Percentiles rank a stretch among this genome's conserved stretches.
phyloP scores from a whole-genome alignment of 768 basidiomycete genomes.

The Mycena belliarum region DNA sequence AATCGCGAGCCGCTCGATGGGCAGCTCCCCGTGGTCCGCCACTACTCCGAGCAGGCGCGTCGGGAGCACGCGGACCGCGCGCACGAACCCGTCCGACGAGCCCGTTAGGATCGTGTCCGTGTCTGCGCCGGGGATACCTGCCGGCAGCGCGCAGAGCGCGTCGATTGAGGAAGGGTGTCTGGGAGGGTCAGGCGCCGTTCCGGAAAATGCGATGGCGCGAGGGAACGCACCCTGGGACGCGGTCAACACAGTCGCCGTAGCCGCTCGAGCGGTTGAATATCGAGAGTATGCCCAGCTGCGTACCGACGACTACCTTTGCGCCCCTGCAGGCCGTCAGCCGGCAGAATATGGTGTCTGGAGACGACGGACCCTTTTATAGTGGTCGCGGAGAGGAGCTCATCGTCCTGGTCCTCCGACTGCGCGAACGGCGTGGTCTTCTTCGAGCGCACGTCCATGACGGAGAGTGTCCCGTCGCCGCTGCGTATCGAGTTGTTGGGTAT shows the following conservation, averaged over 20 bases:
- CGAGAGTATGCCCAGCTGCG: constrained; percentile 85
- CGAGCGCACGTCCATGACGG: constrained; percentile 87
- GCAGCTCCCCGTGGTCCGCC: constrained; percentile 89
- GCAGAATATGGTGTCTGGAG: neutral
- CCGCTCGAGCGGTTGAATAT: constrained; percentile 87
- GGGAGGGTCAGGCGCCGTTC: neutral
- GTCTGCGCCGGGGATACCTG: constrained; percentile 34
- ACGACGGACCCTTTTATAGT: constrained; percentile 73
- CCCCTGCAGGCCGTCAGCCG: constrained; percentile 42
- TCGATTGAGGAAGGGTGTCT: constrained; percentile 93
- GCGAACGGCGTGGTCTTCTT: constrained; percentile 76
- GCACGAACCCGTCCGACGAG: constrained; percentile 88
- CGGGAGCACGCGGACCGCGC: constrained; percentile 85
- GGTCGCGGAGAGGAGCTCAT: constrained; percentile 85
- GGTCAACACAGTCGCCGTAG: constrained; percentile 91
- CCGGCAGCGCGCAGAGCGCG: constrained; percentile 73
- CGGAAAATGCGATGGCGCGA: neutral
- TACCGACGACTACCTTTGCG: constrained; percentile 86
- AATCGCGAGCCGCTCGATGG: constrained; percentile 83
- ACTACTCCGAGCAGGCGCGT: constrained; percentile 90
- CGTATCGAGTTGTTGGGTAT: neutral
- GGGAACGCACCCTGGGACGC: constrained; percentile 72
- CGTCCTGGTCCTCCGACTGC: constrained; percentile 94
- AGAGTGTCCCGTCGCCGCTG: constrained; percentile 92
- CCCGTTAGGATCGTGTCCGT: constrained; percentile 79